Evolutionary conservation across 805 yeast genomes (phyloP), one percentile per base, ranked within the genome.

Genomic region (Candida yuanshanica): DNA sequence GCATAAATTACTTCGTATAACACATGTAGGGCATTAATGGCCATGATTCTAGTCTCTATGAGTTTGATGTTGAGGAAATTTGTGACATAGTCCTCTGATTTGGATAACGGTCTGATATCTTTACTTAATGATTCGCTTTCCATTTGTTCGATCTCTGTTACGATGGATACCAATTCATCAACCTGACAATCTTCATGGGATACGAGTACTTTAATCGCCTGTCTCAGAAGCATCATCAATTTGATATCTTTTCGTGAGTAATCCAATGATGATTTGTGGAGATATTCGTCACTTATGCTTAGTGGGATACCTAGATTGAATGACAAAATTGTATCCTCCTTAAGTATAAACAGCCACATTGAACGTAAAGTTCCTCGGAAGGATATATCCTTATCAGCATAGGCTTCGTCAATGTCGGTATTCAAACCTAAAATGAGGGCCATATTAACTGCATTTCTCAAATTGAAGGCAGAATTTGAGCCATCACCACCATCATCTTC

Each of bases 391-490:
- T 50, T 50, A 18, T 27, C 34, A 1, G 33, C 1, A 34, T 49
- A 55, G 6, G 55, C 18, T 1, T 12, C 32, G 24, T 51, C 55
- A 22, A 56, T 46, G 20, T 55, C 45, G 22, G 48, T 41, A 24
- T 56, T 48, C 12, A 56, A 31, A 2, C 61, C 61, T 49, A 56
- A 43, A 1, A 44, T 16, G 4, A 53, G 29, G 2, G 58, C 59
- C 56, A 55, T 55, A 25, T 31, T 44, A 14, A 55, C 35, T 7
- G 58, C 56, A 1, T 39, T 21, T 23, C 38, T 52, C 24, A 50
- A 40, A 1, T 44, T 8, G 38, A 53, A 20, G 0, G 43, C 20
- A 12, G 48, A 46, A 20, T 48, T 45, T 10, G 47, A 38, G 12
- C 44, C 47, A 29, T 50, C 52, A 18, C 56, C 55, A 17, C 51